Base-by-base conservation (phyloP, 2,329 filamentous ascomycete genomes). In the Epichloe baconii region DNA sequence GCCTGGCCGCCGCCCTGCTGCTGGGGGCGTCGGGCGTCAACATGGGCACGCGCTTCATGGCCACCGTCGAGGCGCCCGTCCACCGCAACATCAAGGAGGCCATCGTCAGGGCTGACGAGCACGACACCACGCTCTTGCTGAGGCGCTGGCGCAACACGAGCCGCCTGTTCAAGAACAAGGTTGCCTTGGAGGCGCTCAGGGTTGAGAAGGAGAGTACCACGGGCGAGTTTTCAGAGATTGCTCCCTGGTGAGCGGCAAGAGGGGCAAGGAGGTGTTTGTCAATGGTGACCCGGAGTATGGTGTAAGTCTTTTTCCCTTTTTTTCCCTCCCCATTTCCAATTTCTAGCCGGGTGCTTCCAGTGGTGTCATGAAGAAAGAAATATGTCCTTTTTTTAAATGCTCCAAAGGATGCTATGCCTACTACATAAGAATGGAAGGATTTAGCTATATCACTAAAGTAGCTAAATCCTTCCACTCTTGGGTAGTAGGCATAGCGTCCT, bases 41-140 rank as follows among this genome's bases (percentile, higher is more conserved):
- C 71, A 98, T 98, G 93, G 93, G 93, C 52, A 98, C 93, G 10
- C 77, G 93, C 42, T 98, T 97, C 74, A 94, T 98, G 87, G 91
- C 86, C 72, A 97, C 93, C 0, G 76, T 91, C 44, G 93, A 97
- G 70, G 83, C 90, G 15, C 93, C 93, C 1, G 86, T 98, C 56
- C 93, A 98, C 71, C 66, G 80, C 47, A 95, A 95, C 59, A 88
- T 98, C 73, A 98, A 98, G 77, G 77, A 94, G 67, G 77, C 86
- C 58, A 98, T 98, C 62, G 89, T 96, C 48, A 77, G 81, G 51
- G 86, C 90, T 1, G 77, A 88, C 56, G 93, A 98, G 75, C 89
- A 86, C 21, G 88, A 97, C 67, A 98, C 93, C 0, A 82, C 89
- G 58, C 77, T 98, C 49, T 80, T 98, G 23, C 74, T 98, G 63